Base-by-base conservation (phyloP, 2,329 filamentous ascomycete genomes). In the Fusarium irregulare region DNA sequence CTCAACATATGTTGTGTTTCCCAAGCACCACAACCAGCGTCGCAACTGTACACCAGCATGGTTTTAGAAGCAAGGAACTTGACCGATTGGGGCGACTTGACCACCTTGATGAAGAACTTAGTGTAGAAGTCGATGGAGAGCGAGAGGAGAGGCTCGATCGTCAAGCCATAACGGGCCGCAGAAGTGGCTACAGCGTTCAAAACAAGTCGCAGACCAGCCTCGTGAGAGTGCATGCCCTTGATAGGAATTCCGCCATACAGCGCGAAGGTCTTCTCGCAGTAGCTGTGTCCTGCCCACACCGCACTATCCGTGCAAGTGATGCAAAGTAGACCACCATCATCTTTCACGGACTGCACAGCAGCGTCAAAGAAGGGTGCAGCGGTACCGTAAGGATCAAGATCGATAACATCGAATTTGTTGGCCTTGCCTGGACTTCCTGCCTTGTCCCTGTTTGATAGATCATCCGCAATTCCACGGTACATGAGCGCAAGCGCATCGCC, bases 251-350 rank as follows among this genome's bases (percentile, higher is more conserved):
- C 96, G 6, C 96, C 96, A 76, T 99, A 99, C n/a, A 97, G 85
- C 2, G 95, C 91, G 78, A 91, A 99, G 5, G 93, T 89, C 83
- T 99, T 99, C 79, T 99, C 96, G 3, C 93, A 90, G 77, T 98
- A 99, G 59, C 94, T 93, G 73, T 93, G 92, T 1, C 95, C 97
- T 2, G 95, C 95, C 87, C 94, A 99, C 4, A 99, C 93, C 12
- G 92, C 94, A 12, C 95, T 94, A 79, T 99, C 96, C 0, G 96
- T 99, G 80, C 96, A 99, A 3, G 96, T 99, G 7, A 99, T 92
- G 78, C 94, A 98, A 7, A 99, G 86, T 41, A 99, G 85, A 6
- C 96, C 96, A 2, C 95, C 95, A 73, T 98, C 93, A 69, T 92
- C 88, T 50, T 87, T 89, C 10, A 98, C 87, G 3, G 93, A 89